Evolutionary conservation across 1,139 yeast genomes (phyloP).

Genomic region (Williopsis jadinii): DNA sequence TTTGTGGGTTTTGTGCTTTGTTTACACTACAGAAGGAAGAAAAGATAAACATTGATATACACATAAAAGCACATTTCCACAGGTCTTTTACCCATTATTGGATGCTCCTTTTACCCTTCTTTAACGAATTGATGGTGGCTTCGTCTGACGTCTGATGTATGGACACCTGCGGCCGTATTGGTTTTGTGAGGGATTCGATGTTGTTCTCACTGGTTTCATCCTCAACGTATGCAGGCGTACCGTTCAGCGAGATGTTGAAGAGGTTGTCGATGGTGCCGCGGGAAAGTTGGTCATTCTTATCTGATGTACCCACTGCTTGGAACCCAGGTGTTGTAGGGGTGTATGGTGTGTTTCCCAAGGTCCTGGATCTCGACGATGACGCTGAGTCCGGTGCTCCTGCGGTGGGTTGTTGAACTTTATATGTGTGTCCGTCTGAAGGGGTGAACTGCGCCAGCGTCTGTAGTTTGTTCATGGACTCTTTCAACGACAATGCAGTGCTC

Average conservation of each 20-base stretch:
- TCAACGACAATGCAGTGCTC: constrained; percentile 26
- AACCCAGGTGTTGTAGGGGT: constrained; percentile 17
- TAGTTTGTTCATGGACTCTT: constrained; percentile 25
- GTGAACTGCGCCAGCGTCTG: constrained; percentile 27
- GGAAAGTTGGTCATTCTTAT: constrained; percentile 9
- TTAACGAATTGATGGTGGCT: constrained; percentile 10
- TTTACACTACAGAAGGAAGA: too few species aligned
- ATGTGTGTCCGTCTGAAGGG: constrained; percentile 31
- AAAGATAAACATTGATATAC: too few species aligned
- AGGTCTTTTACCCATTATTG: background rate
- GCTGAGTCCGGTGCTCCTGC: constrained; percentile 1
- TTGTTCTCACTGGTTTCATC: constrained; percentile 6
- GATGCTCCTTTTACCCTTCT: constrained; percentile 9
- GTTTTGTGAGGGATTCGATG: background rate
- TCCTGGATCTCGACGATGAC: constrained; percentile 13
- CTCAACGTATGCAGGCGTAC: constrained; percentile 15
- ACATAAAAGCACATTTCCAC: too few species aligned
- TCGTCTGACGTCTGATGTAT: constrained; percentile 7
- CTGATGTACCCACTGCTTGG: constrained; percentile 1
- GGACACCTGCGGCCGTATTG: too few species aligned
- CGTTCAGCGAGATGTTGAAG: constrained; percentile 20
- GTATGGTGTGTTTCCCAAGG: constrained; percentile 16
- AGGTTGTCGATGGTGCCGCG: constrained; percentile 21
- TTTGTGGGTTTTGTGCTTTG: too few species aligned
- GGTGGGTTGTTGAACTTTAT: constrained; percentile 13